phyloP scores from a whole-genome alignment of 768 basidiomycete genomes.

The Pleurotus salmoneostramineus region DNA sequence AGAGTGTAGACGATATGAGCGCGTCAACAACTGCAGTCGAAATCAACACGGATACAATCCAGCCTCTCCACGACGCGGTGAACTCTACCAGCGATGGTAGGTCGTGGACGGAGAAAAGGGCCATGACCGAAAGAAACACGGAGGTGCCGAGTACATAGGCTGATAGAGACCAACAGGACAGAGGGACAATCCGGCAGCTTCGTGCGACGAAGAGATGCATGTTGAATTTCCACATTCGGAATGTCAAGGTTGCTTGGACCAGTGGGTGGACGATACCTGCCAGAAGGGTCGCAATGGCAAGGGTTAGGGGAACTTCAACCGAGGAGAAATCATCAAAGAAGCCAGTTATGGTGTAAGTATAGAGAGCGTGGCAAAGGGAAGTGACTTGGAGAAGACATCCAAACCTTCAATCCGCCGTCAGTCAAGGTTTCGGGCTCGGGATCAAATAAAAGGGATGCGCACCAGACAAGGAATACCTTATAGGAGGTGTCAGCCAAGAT shows the following conservation, averaged over 20 bases:
- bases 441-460: neutral
- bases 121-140: neutral
- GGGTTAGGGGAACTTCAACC: neutral
- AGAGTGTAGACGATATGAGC: conserved; percentile 1
- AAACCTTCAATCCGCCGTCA: neutral
- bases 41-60: neutral
- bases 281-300: neutral
- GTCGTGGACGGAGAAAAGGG: neutral
- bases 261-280: neutral
- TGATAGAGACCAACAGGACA: neutral
- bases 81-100: neutral
- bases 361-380: neutral
- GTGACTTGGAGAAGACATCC: neutral
- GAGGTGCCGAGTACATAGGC: neutral
- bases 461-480: conserved; percentile 4
- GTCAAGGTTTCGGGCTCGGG: neutral
- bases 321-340: neutral
- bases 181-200: neutral
- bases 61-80: neutral
- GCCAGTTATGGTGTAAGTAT: neutral
- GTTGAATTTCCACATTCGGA: conserved; percentile 6
- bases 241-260: conserved; percentile 4
- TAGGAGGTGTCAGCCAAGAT: neutral
- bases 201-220: neutral
- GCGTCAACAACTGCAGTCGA: conserved; percentile 1